A percentile compares a stretch with the other conserved stretches of the same genome.
Evolutionary conservation across 139 green algal species (phyloP).

Genomic region (Coccomyxa sp.): DNA sequence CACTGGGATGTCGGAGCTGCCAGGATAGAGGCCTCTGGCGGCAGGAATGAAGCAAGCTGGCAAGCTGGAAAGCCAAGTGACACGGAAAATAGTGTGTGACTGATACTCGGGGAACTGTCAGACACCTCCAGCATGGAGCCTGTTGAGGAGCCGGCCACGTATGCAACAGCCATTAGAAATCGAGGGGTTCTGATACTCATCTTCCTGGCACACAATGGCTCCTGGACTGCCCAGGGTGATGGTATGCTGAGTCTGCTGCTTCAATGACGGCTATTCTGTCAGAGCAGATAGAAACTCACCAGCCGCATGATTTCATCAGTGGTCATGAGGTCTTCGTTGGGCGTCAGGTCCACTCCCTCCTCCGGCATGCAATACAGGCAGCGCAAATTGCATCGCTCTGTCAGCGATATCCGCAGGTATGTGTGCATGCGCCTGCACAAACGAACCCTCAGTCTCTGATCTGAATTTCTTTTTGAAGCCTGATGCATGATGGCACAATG

Average conservation of each 20-base stretch:
- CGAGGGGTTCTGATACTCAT: no score
- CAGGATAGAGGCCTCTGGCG: no score
- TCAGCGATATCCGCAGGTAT: slow-evolving; percentile 98
- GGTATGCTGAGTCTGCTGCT: neutral
- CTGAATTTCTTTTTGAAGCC: neutral
- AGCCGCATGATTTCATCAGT: slow-evolving; percentile 73
- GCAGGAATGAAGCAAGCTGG: no score
- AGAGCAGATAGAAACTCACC: slow-evolving; percentile 27
- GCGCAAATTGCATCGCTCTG: slow-evolving; percentile 96
- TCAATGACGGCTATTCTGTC: neutral
- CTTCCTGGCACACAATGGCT: no score
- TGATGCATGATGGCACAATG: neutral
- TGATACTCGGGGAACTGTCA: no score
- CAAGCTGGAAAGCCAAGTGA: no score
- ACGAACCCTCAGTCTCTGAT: neutral
- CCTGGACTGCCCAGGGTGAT: neutral
- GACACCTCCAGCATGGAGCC: no score
- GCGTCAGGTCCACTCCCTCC: slow-evolving; percentile 89
- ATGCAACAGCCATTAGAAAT: no score
- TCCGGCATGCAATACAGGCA: slow-evolving; percentile 99
- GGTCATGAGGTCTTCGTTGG: slow-evolving; percentile 58
- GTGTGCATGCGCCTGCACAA: slow-evolving; percentile 76
- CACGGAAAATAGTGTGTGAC: no score
- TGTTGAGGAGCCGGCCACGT: no score
- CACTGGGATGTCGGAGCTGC: no score